phyloP scores from a whole-genome alignment of 805 yeast species.

The Nakazawaea populi region DNA sequence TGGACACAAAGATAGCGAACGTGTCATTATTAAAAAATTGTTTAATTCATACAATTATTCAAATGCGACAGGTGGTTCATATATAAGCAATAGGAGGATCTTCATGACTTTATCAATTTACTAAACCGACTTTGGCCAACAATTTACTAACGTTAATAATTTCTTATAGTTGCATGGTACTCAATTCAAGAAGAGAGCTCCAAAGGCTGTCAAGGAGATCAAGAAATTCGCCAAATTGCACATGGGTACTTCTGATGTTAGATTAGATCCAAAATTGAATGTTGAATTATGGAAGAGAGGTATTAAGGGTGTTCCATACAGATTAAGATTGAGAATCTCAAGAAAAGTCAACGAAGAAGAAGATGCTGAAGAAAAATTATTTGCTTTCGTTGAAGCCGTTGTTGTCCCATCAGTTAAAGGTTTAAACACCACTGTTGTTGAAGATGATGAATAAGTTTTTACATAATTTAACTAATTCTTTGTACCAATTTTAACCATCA shows the following conservation, averaged over 20 bases:
- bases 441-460: constrained; percentile 40
- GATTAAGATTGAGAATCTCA: constrained; percentile 97
- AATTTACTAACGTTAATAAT: constrained; percentile 1
- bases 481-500: background rate
- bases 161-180: constrained; percentile 82
- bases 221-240: constrained; percentile 97
- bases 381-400: constrained; percentile 97
- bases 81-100: no score
- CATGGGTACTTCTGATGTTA: constrained; percentile 99
- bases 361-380: constrained; percentile 96
- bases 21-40: no score
- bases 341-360: constrained; percentile 99
- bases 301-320: constrained; percentile 97
- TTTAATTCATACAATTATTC: no score
- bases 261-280: constrained; percentile 98
- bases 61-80: no score
- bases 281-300: constrained; percentile 99
- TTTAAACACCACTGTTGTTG: constrained; percentile 95
- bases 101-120: no score
- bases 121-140: background rate
- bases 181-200: constrained; percentile 99
- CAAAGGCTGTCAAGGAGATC: constrained; percentile 99
- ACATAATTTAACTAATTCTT: background rate
- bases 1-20: no score
- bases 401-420: constrained; percentile 93